Percentiles rank a stretch among this genome's conserved stretches.
Conservation (phyloP, 441 rosid species). For the Gossypium lobatum region DNA sequence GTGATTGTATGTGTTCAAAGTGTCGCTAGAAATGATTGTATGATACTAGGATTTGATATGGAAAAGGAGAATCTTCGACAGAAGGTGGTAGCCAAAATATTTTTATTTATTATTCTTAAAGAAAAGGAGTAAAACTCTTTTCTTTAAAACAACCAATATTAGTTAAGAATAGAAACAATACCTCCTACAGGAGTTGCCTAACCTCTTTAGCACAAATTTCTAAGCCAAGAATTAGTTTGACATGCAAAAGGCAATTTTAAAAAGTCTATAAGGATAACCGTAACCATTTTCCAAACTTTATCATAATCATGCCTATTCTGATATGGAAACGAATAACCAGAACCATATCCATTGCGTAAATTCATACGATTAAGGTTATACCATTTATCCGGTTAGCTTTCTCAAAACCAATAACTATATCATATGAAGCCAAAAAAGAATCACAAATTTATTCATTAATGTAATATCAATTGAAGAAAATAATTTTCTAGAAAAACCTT, state of each 20-base stretch:
- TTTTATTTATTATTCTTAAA: background rate
- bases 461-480: background rate
- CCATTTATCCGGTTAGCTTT: background rate
- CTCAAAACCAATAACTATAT: background rate
- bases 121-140: background rate
- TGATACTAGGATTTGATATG: background rate
- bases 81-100: background rate
- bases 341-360: background rate
- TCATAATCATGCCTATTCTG: background rate
- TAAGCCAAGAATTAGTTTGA: background rate
- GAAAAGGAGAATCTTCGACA: constrained; percentile 1
- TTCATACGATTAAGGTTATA: background rate
- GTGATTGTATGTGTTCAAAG: background rate
- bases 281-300: background rate
- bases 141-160: background rate
- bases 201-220: background rate
- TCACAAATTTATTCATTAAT: background rate
- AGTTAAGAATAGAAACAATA: background rate
- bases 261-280: background rate
- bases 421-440: background rate
- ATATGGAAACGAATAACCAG: background rate
- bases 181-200: background rate
- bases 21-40: background rate
- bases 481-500: background rate
- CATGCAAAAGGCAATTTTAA: background rate